Evolutionary conservation across 768 basidiomycete genomes (phyloP), one percentile per base, ranked within the genome.

Genomic region (Lepiota brunneoincarnata): DNA sequence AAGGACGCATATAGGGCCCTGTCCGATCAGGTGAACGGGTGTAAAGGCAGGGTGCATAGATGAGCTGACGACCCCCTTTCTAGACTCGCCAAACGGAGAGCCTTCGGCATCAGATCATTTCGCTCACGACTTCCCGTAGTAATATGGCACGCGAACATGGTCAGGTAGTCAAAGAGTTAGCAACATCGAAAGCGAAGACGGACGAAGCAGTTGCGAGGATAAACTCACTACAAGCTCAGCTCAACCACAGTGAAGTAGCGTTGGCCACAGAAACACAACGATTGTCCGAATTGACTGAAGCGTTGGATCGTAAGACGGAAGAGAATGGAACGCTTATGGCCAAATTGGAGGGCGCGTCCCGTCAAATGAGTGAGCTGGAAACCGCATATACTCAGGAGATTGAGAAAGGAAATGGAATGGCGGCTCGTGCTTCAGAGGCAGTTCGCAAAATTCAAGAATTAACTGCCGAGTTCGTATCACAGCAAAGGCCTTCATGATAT

Each of bases 101-200:
- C 15, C 17, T 54, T 38, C 45, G 21, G n/a, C 48, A 47, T n/a
- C 53, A 54, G 28, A 21, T 41, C n/a, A 41, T 54, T 35, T 31
- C 53, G 5, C 31, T 54, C 11, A 40, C 31, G 38, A 54, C 39
- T 41, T 14, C 45, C 14, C n/a, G 45, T 5, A 40, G 34, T 24
- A 34, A 7, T 3, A 14, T 48, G 24, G 17, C 23, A 6, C 45
- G 38, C 14, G 45, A 54, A 11, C 28, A 35, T 21, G 28, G 2
- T 5, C 45, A 47, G 20, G 41, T 28, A 24, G 41, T 6, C 10
- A 37, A 41, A 38, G 53, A 54, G 20, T 45, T 54, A 6, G 44
- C 47, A 14, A 10, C 11, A 6, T 41, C 39, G 18, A 54, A 47
- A 15, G 18, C 26, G 4, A 40, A 48, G 18, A 31, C 42, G 38